phyloP scores from a whole-genome alignment of 2,329 filamentous ascomycete species.

The Davidsoniella australis region DNA sequence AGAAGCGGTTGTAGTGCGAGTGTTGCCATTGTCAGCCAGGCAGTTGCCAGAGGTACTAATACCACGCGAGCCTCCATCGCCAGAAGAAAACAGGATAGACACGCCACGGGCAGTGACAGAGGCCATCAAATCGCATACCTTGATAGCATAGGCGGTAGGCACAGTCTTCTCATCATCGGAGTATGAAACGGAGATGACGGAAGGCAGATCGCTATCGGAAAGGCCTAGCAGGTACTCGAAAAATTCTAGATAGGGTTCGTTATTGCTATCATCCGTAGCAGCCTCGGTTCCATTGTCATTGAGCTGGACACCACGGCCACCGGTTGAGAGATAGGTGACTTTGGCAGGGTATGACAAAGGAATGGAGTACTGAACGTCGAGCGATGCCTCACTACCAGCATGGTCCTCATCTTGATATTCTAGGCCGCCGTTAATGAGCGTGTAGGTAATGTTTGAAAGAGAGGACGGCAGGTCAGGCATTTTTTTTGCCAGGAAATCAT shows the following conservation, averaged over 20 bases:
- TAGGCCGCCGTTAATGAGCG: conserved; percentile 26
- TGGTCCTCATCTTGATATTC: conserved; percentile 24
- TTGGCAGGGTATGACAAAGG: conserved; percentile 27
- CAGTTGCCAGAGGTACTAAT: conserved; percentile 34
- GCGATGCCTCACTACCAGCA: conserved; percentile 28
- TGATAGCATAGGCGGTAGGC: conserved; percentile 31
- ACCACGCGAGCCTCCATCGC: conserved; percentile 32
- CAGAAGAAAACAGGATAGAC: conserved; percentile 32
- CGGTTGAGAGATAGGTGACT: conserved; percentile 28
- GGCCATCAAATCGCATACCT: conserved; percentile 36
- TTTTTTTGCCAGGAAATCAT: conserved; percentile 22
- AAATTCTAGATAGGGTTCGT: conserved; percentile 41
- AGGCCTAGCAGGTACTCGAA: conserved; percentile 31
- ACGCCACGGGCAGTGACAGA: conserved; percentile 35
- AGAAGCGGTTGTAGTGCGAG: conserved; percentile 37
- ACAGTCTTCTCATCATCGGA: conserved; percentile 40
- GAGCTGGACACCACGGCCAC: conserved; percentile 27
- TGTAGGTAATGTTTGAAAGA: conserved; percentile 24
- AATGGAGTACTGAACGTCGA: conserved; percentile 33
- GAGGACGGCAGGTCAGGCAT: conserved; percentile 21
- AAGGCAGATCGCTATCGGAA: conserved; percentile 29
- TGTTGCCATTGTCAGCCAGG: conserved; percentile 40
- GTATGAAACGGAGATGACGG: conserved; percentile 41
- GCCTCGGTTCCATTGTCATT: conserved; percentile 22
- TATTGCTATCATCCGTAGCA: conserved; percentile 21